Conservation (phyloP, 768 basidiomycete species). For the Mycena belliarum region DNA sequence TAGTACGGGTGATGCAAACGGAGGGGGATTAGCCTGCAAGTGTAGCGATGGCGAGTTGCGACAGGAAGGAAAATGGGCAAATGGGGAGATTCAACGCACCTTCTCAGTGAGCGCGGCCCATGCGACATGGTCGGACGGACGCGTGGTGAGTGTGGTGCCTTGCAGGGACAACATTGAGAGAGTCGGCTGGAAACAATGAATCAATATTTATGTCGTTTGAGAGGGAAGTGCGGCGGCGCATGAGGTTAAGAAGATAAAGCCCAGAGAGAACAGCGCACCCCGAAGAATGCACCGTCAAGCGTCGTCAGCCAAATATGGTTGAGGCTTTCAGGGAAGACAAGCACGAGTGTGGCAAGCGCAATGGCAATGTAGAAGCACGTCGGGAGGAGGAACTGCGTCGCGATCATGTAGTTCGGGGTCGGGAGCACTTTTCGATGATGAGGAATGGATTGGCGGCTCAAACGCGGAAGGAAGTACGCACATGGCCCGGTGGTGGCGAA, state of each 20-base stretch:
- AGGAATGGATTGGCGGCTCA: neutral
- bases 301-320: constrained; percentile 41
- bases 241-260: too few species aligned
- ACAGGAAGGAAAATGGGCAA: too few species aligned
- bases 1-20: neutral
- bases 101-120: constrained; percentile 33
- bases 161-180: constrained; percentile 35
- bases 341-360: constrained; percentile 36
- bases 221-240: too few species aligned
- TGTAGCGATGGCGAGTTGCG: too few species aligned
- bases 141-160: constrained; percentile 30
- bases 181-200: constrained; percentile 30
- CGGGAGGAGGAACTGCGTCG: constrained; percentile 42
- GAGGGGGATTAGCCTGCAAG: too few species aligned
- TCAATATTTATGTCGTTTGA: too few species aligned
- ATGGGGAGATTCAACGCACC: constrained; percentile 4
- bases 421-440: too few species aligned
- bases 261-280: neutral
- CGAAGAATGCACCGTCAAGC: constrained; percentile 14
- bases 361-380: constrained; percentile 41
- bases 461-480: neutral
- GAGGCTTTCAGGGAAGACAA: constrained; percentile 46
- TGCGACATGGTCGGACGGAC: constrained; percentile 35
- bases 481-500: constrained; percentile 23
- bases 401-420: constrained; percentile 39